A percentile compares a stretch with the other conserved stretches of the same genome.
These are phyloP conservation scores for Fusarium nisikadoi DNA, from an alignment of 2,329 filamentous ascomycete species.

Conservation along the genomic window DNA sequence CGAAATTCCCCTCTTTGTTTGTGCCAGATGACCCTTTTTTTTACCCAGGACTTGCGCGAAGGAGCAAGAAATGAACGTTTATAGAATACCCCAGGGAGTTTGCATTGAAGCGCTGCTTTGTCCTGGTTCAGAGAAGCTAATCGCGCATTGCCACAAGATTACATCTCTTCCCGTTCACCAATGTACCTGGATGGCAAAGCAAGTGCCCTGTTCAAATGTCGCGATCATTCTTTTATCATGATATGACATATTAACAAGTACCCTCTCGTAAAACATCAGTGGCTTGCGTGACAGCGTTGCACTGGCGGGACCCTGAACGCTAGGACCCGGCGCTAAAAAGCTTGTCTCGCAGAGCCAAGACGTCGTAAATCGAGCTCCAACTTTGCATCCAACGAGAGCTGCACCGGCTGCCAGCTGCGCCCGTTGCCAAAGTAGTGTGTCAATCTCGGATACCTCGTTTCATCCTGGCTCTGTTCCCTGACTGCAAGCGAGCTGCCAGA, in stretches of 20 bases:
- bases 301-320: neutral
- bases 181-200: neutral
- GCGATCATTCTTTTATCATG: neutral
- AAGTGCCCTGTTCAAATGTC: too few relatives aligned
- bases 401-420: neutral
- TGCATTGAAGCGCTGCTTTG: neutral
- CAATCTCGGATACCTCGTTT: neutral
- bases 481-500: neutral
- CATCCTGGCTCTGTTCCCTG: neutral
- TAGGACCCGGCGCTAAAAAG: neutral
- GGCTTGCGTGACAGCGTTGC: neutral
- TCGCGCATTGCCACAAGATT: neutral
- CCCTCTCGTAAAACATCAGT: neutral
- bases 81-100: neutral
- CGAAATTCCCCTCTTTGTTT: neutral
- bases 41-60: neutral
- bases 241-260: neutral
- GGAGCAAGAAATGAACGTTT: neutral
- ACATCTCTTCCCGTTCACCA: rapidly evolving
- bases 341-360: neutral
- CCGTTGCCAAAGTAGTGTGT: neutral
- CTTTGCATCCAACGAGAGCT: neutral
- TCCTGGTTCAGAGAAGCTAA: neutral
- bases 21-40: neutral
- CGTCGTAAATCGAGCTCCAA: neutral